These are phyloP conservation scores for Stramenopiles sp. DNA, from an alignment of 352 stramenopile genomes.

Conservation along the genomic window DNA sequence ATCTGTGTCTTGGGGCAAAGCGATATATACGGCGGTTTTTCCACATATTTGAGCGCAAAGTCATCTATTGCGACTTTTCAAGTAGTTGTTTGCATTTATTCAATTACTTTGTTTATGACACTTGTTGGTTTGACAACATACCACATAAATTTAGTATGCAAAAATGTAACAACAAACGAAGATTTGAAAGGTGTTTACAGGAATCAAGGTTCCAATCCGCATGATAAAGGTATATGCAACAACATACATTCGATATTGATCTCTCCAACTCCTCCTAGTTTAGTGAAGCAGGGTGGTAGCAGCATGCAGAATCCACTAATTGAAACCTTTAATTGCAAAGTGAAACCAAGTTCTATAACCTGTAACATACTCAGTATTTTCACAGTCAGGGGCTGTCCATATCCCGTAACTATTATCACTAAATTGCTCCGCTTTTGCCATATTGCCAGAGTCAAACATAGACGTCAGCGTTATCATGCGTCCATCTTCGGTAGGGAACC, in stretches of 20 bases:
- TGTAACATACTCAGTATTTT: too few relatives aligned
- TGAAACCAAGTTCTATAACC: too few relatives aligned
- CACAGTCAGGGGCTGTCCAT: too few relatives aligned
- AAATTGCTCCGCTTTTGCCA: too few relatives aligned
- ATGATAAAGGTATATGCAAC: background rate
- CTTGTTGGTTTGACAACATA: background rate
- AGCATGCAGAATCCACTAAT: too few relatives aligned
- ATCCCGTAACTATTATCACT: too few relatives aligned
- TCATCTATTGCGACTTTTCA: background rate
- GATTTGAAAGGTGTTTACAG: conserved; percentile 4
- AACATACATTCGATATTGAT: background rate
- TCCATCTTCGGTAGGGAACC: too few relatives aligned
- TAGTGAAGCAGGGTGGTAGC: too few relatives aligned
- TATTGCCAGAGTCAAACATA: too few relatives aligned
- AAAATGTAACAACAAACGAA: background rate
- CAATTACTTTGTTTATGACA: background rate
- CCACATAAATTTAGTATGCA: background rate
- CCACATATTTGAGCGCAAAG: background rate
- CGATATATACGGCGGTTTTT: background rate
- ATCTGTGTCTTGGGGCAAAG: background rate
- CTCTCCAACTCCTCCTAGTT: too few relatives aligned
- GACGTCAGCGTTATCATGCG: too few relatives aligned
- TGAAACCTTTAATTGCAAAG: too few relatives aligned
- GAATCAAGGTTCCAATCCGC: background rate
- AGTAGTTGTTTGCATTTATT: background rate